phyloP scores from a whole-genome alignment of 2,329 filamentous ascomycete genomes.

The Fusarium citri region DNA sequence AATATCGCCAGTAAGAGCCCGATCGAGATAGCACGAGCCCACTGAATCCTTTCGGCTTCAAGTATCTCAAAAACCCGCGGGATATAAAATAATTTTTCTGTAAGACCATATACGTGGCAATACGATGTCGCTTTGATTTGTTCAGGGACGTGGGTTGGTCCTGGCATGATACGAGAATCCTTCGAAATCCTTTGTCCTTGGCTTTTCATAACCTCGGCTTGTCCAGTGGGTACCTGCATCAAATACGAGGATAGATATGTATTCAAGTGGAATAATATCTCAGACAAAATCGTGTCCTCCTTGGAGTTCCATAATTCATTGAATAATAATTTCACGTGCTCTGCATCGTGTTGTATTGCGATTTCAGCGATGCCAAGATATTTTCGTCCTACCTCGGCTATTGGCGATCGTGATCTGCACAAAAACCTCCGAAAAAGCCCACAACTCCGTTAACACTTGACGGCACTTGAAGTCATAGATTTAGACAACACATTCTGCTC shows the following conservation, averaged over 20 bases:
- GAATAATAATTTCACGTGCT: background rate
- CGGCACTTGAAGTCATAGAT: background rate
- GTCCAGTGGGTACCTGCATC: background rate
- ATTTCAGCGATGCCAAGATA: background rate
- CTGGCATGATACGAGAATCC: background rate
- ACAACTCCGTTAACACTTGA: background rate
- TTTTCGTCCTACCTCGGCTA: background rate
- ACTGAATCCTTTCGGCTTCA: background rate
- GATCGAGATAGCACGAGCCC: too few species aligned
- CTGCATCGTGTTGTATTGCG: rapidly evolving
- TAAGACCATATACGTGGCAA: background rate
- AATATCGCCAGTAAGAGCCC: too few species aligned
- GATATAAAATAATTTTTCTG: background rate
- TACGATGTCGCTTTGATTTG: background rate
- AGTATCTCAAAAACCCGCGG: background rate
- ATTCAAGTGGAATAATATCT: background rate
- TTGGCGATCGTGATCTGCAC: background rate
- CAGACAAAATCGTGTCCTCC: background rate
- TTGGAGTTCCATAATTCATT: background rate
- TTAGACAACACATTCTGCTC: background rate
- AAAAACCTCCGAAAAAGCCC: background rate
- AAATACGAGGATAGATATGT: too few species aligned
- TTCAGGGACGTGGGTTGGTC: background rate
- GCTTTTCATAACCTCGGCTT: background rate
- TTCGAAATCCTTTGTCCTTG: background rate